These are phyloP conservation scores for Carallia brachiata DNA, from an alignment of 345 rosid genomes.

Conservation along the genomic window DNA sequence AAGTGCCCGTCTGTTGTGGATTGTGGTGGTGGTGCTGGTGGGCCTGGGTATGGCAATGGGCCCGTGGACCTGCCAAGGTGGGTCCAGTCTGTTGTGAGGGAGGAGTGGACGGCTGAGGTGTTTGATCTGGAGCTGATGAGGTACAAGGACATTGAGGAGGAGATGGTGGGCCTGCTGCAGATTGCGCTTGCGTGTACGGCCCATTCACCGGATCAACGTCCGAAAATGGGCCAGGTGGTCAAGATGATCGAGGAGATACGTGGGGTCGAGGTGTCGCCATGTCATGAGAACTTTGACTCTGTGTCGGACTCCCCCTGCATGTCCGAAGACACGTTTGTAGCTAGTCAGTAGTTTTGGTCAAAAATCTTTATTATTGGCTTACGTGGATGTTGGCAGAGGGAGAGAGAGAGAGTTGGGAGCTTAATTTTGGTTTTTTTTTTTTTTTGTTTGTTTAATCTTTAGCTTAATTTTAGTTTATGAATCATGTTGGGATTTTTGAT, in stretches of 20 bases:
- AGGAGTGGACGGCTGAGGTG: constrained; percentile 88
- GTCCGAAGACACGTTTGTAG: constrained; percentile 73
- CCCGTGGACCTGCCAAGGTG: constrained; percentile 65
- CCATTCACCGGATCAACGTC: constrained; percentile 55
- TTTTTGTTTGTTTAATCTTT: too few species aligned
- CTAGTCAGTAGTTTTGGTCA: constrained; percentile 42
- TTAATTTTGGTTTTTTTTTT: too few species aligned
- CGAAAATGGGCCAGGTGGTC: constrained; percentile 56
- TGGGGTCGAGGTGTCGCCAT: constrained; percentile 60
- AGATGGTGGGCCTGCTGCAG: constrained; percentile 74
- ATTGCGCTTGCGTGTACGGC: constrained; percentile 66
- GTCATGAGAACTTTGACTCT: constrained; percentile 53
- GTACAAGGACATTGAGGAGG: constrained; percentile 79
- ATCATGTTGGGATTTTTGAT: background rate
- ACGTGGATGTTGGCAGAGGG: background rate
- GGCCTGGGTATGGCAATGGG: constrained; percentile 39
- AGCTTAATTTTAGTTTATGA: background rate
- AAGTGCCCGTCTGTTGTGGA: constrained; percentile 66
- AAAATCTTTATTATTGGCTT: too few species aligned
- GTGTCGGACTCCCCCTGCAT: constrained; percentile 71
- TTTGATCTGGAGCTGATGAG: constrained; percentile 84
- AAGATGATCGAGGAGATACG: constrained; percentile 73
- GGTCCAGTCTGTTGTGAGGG: constrained; percentile 82
- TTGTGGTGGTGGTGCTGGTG: constrained; percentile 38
- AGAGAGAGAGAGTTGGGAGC: too few species aligned